phyloP scores from a whole-genome alignment of 2,329 filamentous ascomycete species.

The Penicillium olsonii region DNA sequence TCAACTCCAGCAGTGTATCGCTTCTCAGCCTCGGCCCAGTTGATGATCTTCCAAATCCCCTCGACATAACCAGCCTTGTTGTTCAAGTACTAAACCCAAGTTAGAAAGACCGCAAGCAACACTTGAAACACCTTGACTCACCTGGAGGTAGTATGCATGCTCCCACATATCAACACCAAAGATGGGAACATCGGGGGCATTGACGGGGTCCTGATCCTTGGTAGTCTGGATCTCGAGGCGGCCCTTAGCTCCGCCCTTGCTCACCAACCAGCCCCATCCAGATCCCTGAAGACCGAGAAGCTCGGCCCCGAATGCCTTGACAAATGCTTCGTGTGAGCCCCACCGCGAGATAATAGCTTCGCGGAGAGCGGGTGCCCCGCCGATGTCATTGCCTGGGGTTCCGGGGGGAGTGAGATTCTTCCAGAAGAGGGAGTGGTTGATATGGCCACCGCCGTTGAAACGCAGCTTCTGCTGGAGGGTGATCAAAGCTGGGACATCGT shows the following conservation, averaged over 20 bases:
- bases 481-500: slow-evolving; percentile 66
- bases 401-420: slow-evolving; percentile 70
- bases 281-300: slow-evolving; percentile 76
- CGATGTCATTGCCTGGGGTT: slow-evolving; percentile 58
- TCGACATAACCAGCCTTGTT: slow-evolving; percentile 90
- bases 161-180: slow-evolving; percentile 92
- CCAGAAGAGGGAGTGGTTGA: slow-evolving; percentile 95
- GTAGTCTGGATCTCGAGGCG: slow-evolving; percentile 72
- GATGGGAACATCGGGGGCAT: slow-evolving; percentile 73
- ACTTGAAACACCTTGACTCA: slow-evolving; percentile 34
- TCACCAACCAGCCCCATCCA: slow-evolving; percentile 86
- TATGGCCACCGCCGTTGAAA: slow-evolving; percentile 89
- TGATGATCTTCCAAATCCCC: slow-evolving; percentile 88
- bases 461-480: slow-evolving; percentile 71
- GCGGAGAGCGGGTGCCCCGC: slow-evolving; percentile 57
- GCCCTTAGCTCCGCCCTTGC: slow-evolving; percentile 58
- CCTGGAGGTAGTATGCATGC: slow-evolving; percentile 86
- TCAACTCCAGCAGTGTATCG: slow-evolving; percentile 51
- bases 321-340: slow-evolving; percentile 68
- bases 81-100: slow-evolving; percentile 73
- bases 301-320: slow-evolving; percentile 63
- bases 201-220: slow-evolving; percentile 83
- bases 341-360: slow-evolving; percentile 65
- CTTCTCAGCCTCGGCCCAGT: slow-evolving; percentile 84
- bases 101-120: background rate